Conservation (phyloP, 148 eudicot species). For the Suaeda aralocaspica region DNA sequence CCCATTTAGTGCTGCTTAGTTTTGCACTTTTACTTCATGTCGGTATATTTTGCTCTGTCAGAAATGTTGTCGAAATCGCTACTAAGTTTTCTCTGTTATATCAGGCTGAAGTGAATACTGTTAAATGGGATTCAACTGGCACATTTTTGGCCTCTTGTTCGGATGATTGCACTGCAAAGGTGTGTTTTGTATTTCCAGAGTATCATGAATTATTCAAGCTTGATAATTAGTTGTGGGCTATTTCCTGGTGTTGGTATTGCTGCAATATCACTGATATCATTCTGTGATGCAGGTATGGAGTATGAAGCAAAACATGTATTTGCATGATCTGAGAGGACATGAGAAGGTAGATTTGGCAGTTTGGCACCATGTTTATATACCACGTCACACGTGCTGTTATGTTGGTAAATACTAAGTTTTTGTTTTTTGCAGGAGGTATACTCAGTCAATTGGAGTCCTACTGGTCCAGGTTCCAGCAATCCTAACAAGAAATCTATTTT, state of each 20-base stretch:
- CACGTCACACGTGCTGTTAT: neutral
- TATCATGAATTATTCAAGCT: neutral
- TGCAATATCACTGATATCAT: too few relatives aligned
- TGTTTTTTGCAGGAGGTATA: conserved; percentile 44
- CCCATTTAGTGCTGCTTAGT: too few relatives aligned
- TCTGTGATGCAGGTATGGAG: conserved; percentile 63
- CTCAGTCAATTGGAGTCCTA: conserved; percentile 65
- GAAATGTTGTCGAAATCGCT: neutral
- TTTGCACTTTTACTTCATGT: too few relatives aligned
- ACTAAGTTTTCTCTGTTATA: neutral
- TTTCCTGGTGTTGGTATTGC: too few relatives aligned
- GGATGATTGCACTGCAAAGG: conserved; percentile 69
- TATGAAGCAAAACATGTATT: conserved; percentile 46
- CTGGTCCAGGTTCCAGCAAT: conserved; percentile 53
- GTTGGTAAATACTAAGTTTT: neutral
- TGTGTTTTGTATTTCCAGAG: neutral
- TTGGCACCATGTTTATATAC: too few relatives aligned
- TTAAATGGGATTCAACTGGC: conserved; percentile 73
- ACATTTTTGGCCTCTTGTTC: conserved; percentile 69
- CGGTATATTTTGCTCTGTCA: neutral
- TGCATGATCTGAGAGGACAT: conserved; percentile 60
- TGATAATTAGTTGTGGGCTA: neutral
- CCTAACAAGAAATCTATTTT: conserved; percentile 53
- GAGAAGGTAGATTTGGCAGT: conserved; percentile 44
- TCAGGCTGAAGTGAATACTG: conserved; percentile 72